Evolutionary conservation across 345 rosid genomes (phyloP).

Genomic region (Corchorus capsularis): DNA sequence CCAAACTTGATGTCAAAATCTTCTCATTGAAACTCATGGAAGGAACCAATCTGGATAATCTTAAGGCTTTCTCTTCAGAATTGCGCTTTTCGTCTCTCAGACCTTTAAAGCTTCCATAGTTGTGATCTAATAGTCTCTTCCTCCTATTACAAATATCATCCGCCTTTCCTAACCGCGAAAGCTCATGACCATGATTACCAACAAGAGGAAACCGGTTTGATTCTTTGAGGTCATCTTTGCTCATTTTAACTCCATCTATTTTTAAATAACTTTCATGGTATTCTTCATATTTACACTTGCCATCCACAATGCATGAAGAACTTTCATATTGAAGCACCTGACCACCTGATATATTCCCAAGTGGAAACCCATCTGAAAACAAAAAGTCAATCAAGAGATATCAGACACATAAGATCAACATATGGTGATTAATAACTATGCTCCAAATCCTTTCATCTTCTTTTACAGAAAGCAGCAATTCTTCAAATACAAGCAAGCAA

Average conservation of each 20-base stretch:
- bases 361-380: neutral
- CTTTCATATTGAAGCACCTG: slow-evolving; percentile 74
- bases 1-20: slow-evolving; percentile 28
- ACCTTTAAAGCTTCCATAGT: slow-evolving; percentile 31
- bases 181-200: slow-evolving; percentile 24
- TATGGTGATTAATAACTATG: neutral
- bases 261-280: slow-evolving; percentile 61
- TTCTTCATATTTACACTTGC: slow-evolving; percentile 60
- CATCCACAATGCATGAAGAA: slow-evolving; percentile 59
- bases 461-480: neutral
- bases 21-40: slow-evolving; percentile 42
- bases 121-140: slow-evolving; percentile 24
- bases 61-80: slow-evolving; percentile 29
- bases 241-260: slow-evolving; percentile 35
- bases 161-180: slow-evolving; percentile 19
- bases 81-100: slow-evolving; percentile 19
- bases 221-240: slow-evolving; percentile 22
- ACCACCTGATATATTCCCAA: slow-evolving; percentile 49
- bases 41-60: slow-evolving; percentile 30
- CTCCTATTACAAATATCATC: slow-evolving; percentile 24
- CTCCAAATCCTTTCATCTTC: neutral
- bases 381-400: neutral
- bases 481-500: neutral
- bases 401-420: neutral
- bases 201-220: neutral